phyloP scores from a whole-genome alignment of 805 yeast species.

The Ogataea paraovalis region DNA sequence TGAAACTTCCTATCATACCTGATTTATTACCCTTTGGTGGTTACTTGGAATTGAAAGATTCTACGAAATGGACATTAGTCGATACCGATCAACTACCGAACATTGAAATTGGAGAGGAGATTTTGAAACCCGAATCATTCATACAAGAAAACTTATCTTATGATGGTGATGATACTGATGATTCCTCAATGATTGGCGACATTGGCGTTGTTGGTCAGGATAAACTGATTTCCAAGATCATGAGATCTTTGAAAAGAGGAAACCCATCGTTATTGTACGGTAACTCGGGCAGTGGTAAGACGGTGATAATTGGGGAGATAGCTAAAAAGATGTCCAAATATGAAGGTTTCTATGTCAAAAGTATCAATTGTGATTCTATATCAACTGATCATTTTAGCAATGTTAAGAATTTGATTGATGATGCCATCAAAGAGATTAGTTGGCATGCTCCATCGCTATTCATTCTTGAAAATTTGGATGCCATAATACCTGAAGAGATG shows the following conservation, averaged over 20 bases:
- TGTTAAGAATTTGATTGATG: slow-evolving; percentile 41
- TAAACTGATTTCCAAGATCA: slow-evolving; percentile 35
- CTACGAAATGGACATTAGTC: slow-evolving; percentile 27
- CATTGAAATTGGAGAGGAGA: slow-evolving; percentile 49
- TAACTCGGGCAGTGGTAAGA: slow-evolving; percentile 77
- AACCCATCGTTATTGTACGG: slow-evolving; percentile 68
- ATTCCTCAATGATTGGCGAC: not conserved
- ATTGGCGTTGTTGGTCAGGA: slow-evolving; percentile 56
- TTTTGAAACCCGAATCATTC: slow-evolving; percentile 42
- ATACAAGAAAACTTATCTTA: slow-evolving; percentile 12
- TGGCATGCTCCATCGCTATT: slow-evolving; percentile 80
- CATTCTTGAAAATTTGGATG: slow-evolving; percentile 75
- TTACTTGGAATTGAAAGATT: slow-evolving; percentile 43
- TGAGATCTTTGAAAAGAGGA: slow-evolving; percentile 36
- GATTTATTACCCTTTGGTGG: slow-evolving; percentile 57
- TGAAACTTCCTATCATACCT: slow-evolving; percentile 50
- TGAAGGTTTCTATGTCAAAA: slow-evolving; percentile 43
- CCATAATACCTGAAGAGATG: slow-evolving; percentile 61
- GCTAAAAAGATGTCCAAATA: slow-evolving; percentile 32
- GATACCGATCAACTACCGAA: slow-evolving; percentile 13
- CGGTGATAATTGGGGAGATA: slow-evolving; percentile 47
- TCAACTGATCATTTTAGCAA: slow-evolving; percentile 54
- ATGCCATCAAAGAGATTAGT: slow-evolving; percentile 39
- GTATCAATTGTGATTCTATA: slow-evolving; percentile 49
- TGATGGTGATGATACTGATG: not conserved